Base-by-base conservation (phyloP, 2,329 filamentous ascomycete species). In the Clonostachys chloroleuca region DNA sequence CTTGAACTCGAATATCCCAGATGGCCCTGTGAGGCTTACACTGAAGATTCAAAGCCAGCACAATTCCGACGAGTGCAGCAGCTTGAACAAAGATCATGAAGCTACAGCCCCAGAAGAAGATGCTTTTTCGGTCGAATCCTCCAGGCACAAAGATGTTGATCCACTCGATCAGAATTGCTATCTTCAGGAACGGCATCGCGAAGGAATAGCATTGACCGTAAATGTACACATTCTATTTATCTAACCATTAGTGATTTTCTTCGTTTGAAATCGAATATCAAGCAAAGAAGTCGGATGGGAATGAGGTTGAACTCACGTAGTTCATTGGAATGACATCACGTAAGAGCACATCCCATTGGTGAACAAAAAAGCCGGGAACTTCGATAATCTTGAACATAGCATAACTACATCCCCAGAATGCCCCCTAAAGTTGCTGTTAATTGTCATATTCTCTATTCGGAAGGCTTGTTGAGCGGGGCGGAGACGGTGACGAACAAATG, bases 131-230 rank as follows among this genome's bases (percentile, higher is more conserved):
- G 24, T 30, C 24, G 9, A 30, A 30, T 4, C 24, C 24, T 30
- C 24, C 9, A 2, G 61, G 55, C 6, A 63, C 61, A 41, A 72
- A 66, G 6, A 70, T 51, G 7, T 62, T 58, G n/a, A 56, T 58
- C 70, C 72, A 75, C 47, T 74, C 68, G 9, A 69, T 42, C 12
- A 74, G 57, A 42, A 74, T 71, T 12, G 66, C 64, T 3, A 58
- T 58, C 47, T 73, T 73, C 45, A 72, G 50, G 6, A 69, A 56
- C 1, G 66, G 63, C 2, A 73, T 59, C 16, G 61, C 58, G 34
- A 62, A 58, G 0, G 59, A 63, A 50, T 72, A 72, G 48, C 24
- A 30, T 30, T 30, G 24, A 3, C 24, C 24, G 24, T 30, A 30
- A 30, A 30, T 30, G 24, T 30, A 30, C 9, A 30, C 24, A 10